phyloP scores from a whole-genome alignment of 768 basidiomycete genomes.

The Leucocoprinus birnbaumii region DNA sequence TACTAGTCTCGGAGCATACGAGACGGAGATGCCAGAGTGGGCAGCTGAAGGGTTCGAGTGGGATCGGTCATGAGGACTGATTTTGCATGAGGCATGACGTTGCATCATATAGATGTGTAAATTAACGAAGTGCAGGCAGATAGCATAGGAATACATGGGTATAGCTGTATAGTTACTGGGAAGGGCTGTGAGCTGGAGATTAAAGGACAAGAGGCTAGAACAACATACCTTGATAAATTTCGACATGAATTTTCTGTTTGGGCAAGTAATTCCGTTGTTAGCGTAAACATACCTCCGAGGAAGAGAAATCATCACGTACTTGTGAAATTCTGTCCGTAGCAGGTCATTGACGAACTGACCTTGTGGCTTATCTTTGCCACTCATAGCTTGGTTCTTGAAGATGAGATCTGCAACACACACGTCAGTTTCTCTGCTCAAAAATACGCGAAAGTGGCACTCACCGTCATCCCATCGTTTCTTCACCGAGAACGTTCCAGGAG shows the following conservation, averaged over 20 bases:
- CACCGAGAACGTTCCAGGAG: slow-evolving; percentile 83
- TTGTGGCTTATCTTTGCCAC: slow-evolving; percentile 53
- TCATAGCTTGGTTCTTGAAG: slow-evolving; percentile 97
- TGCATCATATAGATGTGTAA: background rate
- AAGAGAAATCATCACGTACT: slow-evolving; percentile 44
- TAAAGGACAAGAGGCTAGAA: background rate
- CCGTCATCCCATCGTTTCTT: slow-evolving; percentile 96
- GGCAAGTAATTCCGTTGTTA: slow-evolving; percentile 8
- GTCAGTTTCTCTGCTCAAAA: too few species aligned
- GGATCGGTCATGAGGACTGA: slow-evolving; percentile 40
- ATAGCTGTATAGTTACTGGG: slow-evolving; percentile 5
- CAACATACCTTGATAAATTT: slow-evolving; percentile 81
- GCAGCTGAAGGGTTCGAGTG: slow-evolving; percentile 71
- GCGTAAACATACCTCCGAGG: background rate
- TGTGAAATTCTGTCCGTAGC: slow-evolving; percentile 90
- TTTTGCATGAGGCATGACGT: background rate
- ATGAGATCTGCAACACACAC: slow-evolving; percentile 71
- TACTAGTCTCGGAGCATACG: slow-evolving; percentile 76
- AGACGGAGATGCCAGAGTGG: slow-evolving; percentile 90
- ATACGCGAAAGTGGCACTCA: slow-evolving; percentile 33
- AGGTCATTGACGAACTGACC: slow-evolving; percentile 95
- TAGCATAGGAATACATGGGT: background rate
- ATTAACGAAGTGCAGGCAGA: slow-evolving; percentile 12
- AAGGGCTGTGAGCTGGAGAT: background rate
- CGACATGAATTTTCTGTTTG: slow-evolving; percentile 85